Conservation (phyloP, 129 eudicot species). For the Artemisia annua region DNA sequence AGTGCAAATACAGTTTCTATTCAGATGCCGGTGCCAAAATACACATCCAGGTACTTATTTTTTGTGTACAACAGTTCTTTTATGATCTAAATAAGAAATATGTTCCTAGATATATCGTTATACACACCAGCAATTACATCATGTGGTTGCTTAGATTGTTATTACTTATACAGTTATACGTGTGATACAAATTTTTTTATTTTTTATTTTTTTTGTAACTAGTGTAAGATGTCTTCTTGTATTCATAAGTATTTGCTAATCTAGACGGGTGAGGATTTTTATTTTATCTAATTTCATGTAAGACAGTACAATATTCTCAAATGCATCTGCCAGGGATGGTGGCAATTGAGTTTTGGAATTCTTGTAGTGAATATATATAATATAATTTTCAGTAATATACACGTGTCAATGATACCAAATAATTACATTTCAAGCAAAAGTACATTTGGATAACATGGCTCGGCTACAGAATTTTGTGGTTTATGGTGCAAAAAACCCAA, state of each 20-base stretch:
- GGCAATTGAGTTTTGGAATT: not conserved
- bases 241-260: not conserved
- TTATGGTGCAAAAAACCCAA: too few relatives aligned
- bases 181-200: too few relatives aligned
- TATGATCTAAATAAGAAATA: not conserved
- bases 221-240: not conserved
- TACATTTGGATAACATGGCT: not conserved
- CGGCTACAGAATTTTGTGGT: not conserved
- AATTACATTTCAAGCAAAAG: constrained; percentile 1
- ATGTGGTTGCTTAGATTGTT: not conserved
- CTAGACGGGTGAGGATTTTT: not conserved
- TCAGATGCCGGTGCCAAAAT: constrained; percentile 88
- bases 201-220: not conserved
- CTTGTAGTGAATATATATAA: not conserved
- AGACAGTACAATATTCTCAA: not conserved
- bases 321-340: constrained; percentile 2
- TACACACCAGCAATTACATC: constrained; percentile 15
- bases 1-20: constrained; percentile 80
- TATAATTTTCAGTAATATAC: not conserved
- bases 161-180: not conserved
- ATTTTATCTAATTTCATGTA: not conserved
- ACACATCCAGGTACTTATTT: constrained; percentile 68
- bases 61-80: constrained; percentile 1
- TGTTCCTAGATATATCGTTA: constrained; percentile 9
- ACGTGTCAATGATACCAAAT: not conserved